A percentile compares a stretch with the other conserved stretches of the same genome.
Conservation (phyloP, 306 rosid species). For the Sphenostylis stenocarpa region DNA sequence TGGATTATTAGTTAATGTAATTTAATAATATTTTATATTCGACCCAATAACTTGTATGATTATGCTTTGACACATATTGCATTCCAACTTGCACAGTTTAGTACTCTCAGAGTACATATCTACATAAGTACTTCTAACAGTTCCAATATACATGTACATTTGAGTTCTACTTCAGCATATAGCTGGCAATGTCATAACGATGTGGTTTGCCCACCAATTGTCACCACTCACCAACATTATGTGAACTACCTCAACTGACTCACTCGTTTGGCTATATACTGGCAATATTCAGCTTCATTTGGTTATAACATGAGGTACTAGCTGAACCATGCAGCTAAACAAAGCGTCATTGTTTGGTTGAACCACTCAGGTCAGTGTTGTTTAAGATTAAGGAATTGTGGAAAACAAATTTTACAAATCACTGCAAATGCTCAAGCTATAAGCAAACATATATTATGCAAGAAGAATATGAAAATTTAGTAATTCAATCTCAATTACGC, state of each 20-base stretch:
- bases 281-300: neutral
- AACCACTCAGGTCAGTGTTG: neutral
- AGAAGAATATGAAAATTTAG: neutral
- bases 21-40: neutral
- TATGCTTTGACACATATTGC: neutral
- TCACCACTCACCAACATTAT: neutral
- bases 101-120: neutral
- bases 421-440: neutral
- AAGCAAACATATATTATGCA: conserved; percentile 7
- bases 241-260: neutral
- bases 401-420: conserved; percentile 14
- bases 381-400: neutral
- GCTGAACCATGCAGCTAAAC: neutral
- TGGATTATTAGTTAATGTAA: neutral
- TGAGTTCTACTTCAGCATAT: conserved; percentile 2
- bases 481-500: neutral
- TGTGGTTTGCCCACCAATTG: neutral
- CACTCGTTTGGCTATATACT: neutral
- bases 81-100: neutral
- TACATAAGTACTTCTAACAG: neutral
- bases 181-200: neutral
- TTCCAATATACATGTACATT: neutral
- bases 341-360: neutral
- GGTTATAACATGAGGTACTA: neutral
- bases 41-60: neutral